phyloP scores from a whole-genome alignment of 805 yeast genomes.

The Lipomyces anomalus region DNA sequence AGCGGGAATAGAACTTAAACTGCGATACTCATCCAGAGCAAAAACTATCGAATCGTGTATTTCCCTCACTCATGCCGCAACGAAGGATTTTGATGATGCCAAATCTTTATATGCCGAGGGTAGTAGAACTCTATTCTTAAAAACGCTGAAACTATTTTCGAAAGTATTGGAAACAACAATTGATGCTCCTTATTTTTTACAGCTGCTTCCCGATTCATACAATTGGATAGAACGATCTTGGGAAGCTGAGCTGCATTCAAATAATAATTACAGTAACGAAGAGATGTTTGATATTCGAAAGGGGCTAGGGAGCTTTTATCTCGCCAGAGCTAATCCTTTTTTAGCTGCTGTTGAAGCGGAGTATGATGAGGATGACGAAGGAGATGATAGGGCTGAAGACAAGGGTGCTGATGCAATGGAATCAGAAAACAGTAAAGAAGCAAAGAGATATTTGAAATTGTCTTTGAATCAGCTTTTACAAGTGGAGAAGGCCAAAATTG shows the following conservation, averaged over 20 bases:
- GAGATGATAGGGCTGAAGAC: too few relatives aligned
- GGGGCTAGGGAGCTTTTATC: conserved; percentile 32
- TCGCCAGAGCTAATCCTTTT: conserved; percentile 30
- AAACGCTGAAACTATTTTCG: conserved; percentile 7
- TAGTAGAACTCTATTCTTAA: background rate
- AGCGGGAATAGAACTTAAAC: conserved; percentile 41
- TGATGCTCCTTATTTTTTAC: conserved; percentile 14
- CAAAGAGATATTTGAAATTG: background rate
- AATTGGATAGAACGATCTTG: conserved; percentile 11
- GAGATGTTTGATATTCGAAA: background rate
- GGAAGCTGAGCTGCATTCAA: background rate
- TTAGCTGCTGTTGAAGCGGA: conserved; percentile 30
- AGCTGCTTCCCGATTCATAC: conserved; percentile 16
- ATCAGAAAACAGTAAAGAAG: conserved; percentile 11
- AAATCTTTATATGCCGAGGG: conserved; percentile 35
- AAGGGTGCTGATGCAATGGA: conserved; percentile 14
- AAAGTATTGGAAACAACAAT: conserved; percentile 15
- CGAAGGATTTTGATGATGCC: conserved; percentile 18
- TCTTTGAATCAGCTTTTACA: background rate
- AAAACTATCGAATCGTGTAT: conserved; percentile 37
- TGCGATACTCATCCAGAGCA: conserved; percentile 31
- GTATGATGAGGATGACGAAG: conserved; percentile 26
- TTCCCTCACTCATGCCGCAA: conserved; percentile 13
- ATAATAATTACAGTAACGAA: background rate
- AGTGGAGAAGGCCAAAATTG: conserved; percentile 39